Percentiles rank a stretch among this genome's conserved stretches.
These are phyloP conservation scores for Eryngium alpinum DNA, from an alignment of 140 eudicot genomes.

Conservation along the genomic window DNA sequence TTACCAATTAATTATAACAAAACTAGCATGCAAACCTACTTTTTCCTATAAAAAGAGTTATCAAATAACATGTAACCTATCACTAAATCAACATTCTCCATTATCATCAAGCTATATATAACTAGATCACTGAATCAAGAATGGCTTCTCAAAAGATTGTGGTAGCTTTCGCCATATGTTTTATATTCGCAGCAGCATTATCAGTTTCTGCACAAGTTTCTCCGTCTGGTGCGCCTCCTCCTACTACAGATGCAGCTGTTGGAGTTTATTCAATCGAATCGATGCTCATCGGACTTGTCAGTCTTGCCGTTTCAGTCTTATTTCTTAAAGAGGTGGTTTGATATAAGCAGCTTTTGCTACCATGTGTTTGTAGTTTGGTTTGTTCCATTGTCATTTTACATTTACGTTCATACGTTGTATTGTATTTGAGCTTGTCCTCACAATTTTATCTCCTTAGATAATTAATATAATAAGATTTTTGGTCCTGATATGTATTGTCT, in stretches of 20 bases:
- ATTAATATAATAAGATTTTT: too few relatives aligned
- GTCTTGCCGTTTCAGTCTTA: slow-evolving; percentile 25
- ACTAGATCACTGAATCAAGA: neutral
- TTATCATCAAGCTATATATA: neutral
- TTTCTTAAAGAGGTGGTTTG: slow-evolving; percentile 12
- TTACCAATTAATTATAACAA: neutral
- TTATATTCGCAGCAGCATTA: slow-evolving; percentile 14
- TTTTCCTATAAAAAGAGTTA: neutral
- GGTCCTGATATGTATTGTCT: too few relatives aligned
- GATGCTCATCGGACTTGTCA: slow-evolving; percentile 19
- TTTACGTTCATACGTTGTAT: too few relatives aligned
- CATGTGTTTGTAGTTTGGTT: neutral
- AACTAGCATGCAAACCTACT: neutral
- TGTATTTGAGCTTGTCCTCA: too few relatives aligned
- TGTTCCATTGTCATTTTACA: neutral
- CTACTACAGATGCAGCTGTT: slow-evolving; percentile 19
- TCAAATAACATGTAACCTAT: too few relatives aligned
- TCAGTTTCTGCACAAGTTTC: slow-evolving; percentile 12
- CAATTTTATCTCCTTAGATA: too few relatives aligned
- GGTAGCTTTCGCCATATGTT: neutral
- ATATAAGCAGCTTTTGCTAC: neutral
- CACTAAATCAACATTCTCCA: neutral
- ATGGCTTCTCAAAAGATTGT: slow-evolving; percentile 10
- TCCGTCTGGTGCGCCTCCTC: slow-evolving; percentile 17
- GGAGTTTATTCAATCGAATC: slow-evolving; percentile 15